phyloP scores from a whole-genome alignment of 176 grass and related monocot genomes.

The Canna indica region DNA sequence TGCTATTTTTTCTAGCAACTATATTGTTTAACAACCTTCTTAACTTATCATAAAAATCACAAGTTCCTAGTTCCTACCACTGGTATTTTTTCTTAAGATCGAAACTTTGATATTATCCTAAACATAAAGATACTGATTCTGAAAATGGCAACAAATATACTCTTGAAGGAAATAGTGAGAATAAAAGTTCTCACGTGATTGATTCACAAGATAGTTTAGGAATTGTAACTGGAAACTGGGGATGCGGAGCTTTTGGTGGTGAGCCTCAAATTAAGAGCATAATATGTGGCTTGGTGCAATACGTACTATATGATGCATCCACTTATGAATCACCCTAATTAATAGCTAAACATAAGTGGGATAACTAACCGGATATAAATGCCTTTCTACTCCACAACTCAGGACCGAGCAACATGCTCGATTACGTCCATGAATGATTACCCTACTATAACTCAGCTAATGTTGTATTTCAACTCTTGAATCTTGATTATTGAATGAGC shows the following conservation, averaged over 20 bases:
- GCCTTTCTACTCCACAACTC: too few species aligned
- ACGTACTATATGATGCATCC: slow-evolving; percentile 6
- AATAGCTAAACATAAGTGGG: background rate
- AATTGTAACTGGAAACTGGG: slow-evolving; percentile 95
- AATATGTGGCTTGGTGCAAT: slow-evolving; percentile 85
- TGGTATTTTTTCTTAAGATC: too few species aligned
- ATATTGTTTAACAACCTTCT: slow-evolving; percentile 1
- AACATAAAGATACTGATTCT: background rate
- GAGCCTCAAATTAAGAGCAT: slow-evolving; percentile 90
- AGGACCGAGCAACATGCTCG: too few species aligned
- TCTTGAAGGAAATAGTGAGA: slow-evolving; percentile 11
- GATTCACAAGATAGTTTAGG: slow-evolving; percentile 34
- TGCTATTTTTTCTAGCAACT: slow-evolving; percentile 32
- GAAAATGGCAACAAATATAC: slow-evolving; percentile 20
- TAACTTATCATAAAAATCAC: background rate
- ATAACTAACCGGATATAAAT: too few species aligned
- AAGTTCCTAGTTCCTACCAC: background rate
- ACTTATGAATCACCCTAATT: too few species aligned
- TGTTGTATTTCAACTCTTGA: too few species aligned
- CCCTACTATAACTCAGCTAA: too few species aligned
- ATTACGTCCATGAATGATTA: too few species aligned
- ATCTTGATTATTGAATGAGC: too few species aligned
- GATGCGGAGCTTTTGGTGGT: slow-evolving; percentile 85
- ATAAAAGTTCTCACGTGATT: slow-evolving; percentile 9
- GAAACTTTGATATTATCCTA: too few species aligned